Base-by-base conservation (phyloP, 202 grass and related monocot species). In the Eragrostis tef region DNA sequence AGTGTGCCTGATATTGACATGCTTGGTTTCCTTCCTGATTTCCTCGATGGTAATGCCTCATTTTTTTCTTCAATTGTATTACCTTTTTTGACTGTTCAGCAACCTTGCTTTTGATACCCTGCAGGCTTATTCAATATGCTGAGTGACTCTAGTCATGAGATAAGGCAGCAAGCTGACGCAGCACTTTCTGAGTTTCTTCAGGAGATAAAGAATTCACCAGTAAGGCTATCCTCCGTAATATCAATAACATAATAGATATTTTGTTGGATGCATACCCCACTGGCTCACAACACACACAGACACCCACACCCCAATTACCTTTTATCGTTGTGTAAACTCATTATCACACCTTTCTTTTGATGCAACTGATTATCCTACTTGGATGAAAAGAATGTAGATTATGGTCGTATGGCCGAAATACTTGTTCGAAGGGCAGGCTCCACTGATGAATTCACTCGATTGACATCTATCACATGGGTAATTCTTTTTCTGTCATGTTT, bases 1-100 rank as follows among this genome's bases (percentile, higher is more conserved):
- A 96, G 93, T 85, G 97, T 99, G 46, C 97, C 97, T 85, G 97
- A 99, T 90, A 99, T 99, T 86, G 97, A 99, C 80, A 99, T 99
- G 97, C 97, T 99, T 83, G 93, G 97, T 85, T 99, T 99, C 77
- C 93, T 99, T 75, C 97, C 97, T 74, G 97, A 99, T 93, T 99
- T 99, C 87, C 97, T 99, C 49, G 97, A 99, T 83, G 97, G 97
- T 97, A 93, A 90, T 66, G 11, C 64, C 52, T 83, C 82, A n/a
- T 24, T 79, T 82, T 46, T 77, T 20, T 65, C 27, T 27, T 61
- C 21, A 7, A 43, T 42, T 82, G 14, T 15, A 61, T 68, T 81
- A 75, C 66, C 51, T 86, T 6, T 51, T 51, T 86, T 50, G 29
- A 27, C 31, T 56, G 70, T 49, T 83, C 47, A 80, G 4, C 62